Base-by-base conservation (phyloP, 345 rosid genomes). In the Populus simonii region DNA sequence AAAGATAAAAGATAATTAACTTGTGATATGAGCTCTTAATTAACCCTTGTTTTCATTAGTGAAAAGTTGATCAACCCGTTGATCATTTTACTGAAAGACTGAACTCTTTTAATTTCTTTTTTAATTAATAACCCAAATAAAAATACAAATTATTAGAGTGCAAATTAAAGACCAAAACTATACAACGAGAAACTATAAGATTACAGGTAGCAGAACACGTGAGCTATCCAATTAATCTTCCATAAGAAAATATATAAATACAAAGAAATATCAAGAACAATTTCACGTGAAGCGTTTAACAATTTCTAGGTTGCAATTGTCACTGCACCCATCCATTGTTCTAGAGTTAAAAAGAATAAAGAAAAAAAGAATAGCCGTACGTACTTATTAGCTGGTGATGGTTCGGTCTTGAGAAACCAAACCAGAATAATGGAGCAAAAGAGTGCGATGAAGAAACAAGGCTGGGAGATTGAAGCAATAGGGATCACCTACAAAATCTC, bases 381-480 rank as follows among this genome's bases (percentile, higher is more conserved):
- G 51, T 23, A 4, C 23, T 15, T 20, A 35, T 11, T 67, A 31
- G 12, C 23, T 35, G 1, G 70, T 31, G 9, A 62, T 61, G 76
- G 76, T 3, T 23, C 36, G 12, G 9, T 35, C 66, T 55, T 55
- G 27, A 41, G 22, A 66, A 78, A 45, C 68, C 59, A 47, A 63
- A 49, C 31, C 31, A 8, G 53, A 22, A 65, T 22, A 51, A 51
- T 31, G 3, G 61, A 27, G 68, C 62, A 39, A 59, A 35, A 70
- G 17, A 61, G 7, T 53, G 33, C 91, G 83, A 95, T 92, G 98
- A 86, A 86, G 91, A 89, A 87, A 74, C 88, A 87, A 80, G 97
- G 99, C 1, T 96, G 94, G 77, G 98, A 92, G 86, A 89, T 93
- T 51, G 90, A 93, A 86, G 97, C 93, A 67, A 68, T 84, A 18